Percentiles rank a stretch among this genome's conserved stretches.
Conservation (phyloP, 352 stramenopile genomes). For the Phytophthora pisi region DNA sequence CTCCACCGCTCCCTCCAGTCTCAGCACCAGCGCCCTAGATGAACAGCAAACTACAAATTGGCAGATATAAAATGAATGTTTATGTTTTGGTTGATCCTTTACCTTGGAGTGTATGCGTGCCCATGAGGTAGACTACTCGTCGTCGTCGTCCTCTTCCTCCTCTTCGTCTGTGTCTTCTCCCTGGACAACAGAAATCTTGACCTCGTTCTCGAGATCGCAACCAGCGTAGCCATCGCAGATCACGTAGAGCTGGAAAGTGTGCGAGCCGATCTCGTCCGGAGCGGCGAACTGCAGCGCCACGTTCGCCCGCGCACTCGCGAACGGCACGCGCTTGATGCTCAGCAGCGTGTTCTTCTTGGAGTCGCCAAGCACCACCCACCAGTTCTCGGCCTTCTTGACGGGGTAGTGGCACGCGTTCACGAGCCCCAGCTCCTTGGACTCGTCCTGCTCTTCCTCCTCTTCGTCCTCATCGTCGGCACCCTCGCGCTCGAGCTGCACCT, state of each 20-base stretch:
- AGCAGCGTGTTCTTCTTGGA: constrained; percentile 95
- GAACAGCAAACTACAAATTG: constrained; percentile 14
- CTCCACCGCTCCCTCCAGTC: constrained; percentile 12
- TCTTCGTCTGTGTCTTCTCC: constrained; percentile 57
- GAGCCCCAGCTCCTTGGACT: constrained; percentile 58
- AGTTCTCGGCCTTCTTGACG: constrained; percentile 96
- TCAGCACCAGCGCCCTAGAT: constrained; percentile 18
- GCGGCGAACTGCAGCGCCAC: constrained; percentile 97
- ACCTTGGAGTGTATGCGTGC: neutral
- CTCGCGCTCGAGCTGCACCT: constrained; percentile 92
- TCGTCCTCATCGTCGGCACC: constrained; percentile 93
- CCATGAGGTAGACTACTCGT: constrained; percentile 20
- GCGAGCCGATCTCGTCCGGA: constrained; percentile 93
- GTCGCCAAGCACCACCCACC: constrained; percentile 99
- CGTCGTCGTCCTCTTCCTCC: constrained; percentile 45
- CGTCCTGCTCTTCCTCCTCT: constrained; percentile 66
- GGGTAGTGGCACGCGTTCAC: constrained; percentile 83
- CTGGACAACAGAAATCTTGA: constrained; percentile 70
- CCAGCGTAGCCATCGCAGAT: constrained; percentile 99
- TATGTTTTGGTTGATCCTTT: constrained; percentile 12
- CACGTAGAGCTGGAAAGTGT: constrained; percentile 97
- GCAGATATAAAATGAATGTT: constrained; percentile 40
- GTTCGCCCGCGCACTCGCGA: constrained; percentile 74
- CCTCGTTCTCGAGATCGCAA: constrained; percentile 98
- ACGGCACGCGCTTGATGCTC: constrained; percentile 97